Percentiles rank a stretch among this genome's conserved stretches.
Conservation (phyloP, 768 basidiomycete species). For the Chlorophyllum brunneum region DNA sequence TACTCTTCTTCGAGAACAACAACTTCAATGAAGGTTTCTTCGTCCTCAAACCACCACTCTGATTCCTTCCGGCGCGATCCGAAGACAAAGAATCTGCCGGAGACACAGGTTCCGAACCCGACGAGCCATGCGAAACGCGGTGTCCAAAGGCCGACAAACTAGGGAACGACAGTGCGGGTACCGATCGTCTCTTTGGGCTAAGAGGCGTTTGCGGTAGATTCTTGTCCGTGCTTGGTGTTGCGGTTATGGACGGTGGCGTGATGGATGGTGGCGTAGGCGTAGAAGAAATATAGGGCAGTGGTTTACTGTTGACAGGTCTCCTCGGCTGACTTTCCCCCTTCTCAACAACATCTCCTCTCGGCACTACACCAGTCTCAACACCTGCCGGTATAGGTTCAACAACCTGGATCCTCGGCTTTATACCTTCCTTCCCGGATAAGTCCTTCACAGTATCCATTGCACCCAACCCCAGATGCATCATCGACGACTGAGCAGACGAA, state of each 20-base stretch:
- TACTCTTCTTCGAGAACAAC: slow-evolving; percentile 43
- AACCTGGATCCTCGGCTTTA: slow-evolving; percentile 17
- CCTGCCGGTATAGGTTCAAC: slow-evolving; percentile 15
- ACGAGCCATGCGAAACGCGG: slow-evolving; percentile 12
- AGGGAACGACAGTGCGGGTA: slow-evolving; percentile 36
- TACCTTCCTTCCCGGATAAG: slow-evolving; percentile 11
- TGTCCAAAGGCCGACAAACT: slow-evolving; percentile 23
- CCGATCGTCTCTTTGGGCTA: slow-evolving; percentile 33
- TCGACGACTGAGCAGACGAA: slow-evolving; percentile 46
- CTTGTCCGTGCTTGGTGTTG: slow-evolving; percentile 14
- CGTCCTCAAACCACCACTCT: slow-evolving; percentile 31
- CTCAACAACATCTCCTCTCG: slow-evolving; percentile 18
- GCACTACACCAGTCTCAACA: not conserved
- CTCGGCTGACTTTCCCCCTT: slow-evolving; percentile 22
- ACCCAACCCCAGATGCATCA: slow-evolving; percentile 33
- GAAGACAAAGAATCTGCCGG: slow-evolving; percentile 12
- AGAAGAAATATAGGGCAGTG: slow-evolving; percentile 43
- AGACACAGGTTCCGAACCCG: slow-evolving; percentile 11
- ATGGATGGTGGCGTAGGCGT: slow-evolving; percentile 24
- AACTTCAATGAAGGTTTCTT: slow-evolving; percentile 72
- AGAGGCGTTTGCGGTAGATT: slow-evolving; percentile 7
- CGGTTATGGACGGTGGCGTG: slow-evolving; percentile 21
- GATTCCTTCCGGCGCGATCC: slow-evolving; percentile 21
- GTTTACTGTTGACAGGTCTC: slow-evolving; percentile 28
- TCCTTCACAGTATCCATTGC: slow-evolving; percentile 3